Evolutionary conservation across 495 filamentous ascomycete genomes (phyloP), one percentile per base, ranked within the genome.

Genomic region (Neurospora pannonica): DNA sequence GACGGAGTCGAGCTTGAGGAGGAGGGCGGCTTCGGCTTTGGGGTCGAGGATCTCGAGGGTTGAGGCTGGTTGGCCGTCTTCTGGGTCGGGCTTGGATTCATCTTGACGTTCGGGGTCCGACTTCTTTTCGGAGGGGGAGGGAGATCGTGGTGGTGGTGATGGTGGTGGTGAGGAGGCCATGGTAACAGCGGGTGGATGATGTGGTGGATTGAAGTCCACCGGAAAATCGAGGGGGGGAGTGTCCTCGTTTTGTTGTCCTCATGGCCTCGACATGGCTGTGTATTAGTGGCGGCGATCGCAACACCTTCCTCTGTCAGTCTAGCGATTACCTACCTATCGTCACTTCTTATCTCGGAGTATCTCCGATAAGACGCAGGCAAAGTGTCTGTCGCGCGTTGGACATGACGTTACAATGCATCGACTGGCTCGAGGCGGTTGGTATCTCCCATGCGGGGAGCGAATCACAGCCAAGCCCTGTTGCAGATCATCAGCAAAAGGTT

Each of bases 11-110:
- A 89, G 82, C 75, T 86, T 87, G 40, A 74, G 80, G 24, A 85
- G 82, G n/a, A 89, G 83, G 48, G 82, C 85, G 13, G 81, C 79
- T 74, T 92, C 90, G 28, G 87, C 88, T 4, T 74, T 80, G 11
- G 79, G 79, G 76, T 92, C 89, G 74, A 91, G 70, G 34, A 34
- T 34, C 42, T 76, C 71, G 11, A 17, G 38, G 15, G 46, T 70
- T 70, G 15, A 69, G 13, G 62, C 13, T 2, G 70, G 40, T 19
- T 43, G 40, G 40, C 19, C 40, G 17, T 43, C 38, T 39, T 39
- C 38, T 39, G 11, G 17, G 40, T 43, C 19, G 17, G 15, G 40
- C 15, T 43, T 17, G 40, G 17, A 19, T 6, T 43, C 54, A 67
- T 67, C 1, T 19, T 34, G 54, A 7, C 28, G 28, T 67, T 67